These are phyloP conservation scores for Pelagomonas calceolata DNA, from an alignment of 108 stramenopile species.

Conservation along the genomic window DNA sequence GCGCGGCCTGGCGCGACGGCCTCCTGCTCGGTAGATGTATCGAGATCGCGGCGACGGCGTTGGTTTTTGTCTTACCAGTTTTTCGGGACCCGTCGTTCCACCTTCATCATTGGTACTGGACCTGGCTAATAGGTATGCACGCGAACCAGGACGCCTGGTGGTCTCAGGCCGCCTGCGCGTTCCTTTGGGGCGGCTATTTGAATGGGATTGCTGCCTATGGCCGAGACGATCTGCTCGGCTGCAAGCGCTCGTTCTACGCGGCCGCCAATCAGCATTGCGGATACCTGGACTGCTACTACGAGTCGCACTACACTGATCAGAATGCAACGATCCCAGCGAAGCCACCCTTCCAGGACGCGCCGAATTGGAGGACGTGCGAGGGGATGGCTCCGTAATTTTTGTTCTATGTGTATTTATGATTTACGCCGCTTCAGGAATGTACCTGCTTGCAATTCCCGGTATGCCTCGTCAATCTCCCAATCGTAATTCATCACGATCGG, in stretches of 20 bases:
- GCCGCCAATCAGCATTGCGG: neutral
- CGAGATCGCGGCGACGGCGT: neutral
- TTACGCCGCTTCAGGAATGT: too few relatives aligned
- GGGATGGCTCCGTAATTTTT: too few relatives aligned
- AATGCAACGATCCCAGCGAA: too few relatives aligned
- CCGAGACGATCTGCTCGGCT: slow-evolving; percentile 5
- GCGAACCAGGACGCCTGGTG: slow-evolving; percentile 9
- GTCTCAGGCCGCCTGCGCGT: neutral
- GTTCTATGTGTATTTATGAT: too few relatives aligned
- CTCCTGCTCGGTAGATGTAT: neutral
- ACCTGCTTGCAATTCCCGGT: too few relatives aligned
- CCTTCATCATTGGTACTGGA: slow-evolving; percentile 9
- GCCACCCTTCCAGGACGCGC: too few relatives aligned
- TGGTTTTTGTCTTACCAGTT: neutral
- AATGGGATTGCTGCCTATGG: slow-evolving; percentile 9
- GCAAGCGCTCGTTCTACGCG: slow-evolving; percentile 2
- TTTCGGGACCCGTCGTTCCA: neutral
- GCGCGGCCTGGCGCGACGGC: neutral
- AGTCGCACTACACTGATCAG: too few relatives aligned
- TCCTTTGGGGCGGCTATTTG: slow-evolving; percentile 10
- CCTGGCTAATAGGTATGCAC: slow-evolving; percentile 9
- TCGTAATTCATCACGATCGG: slow-evolving; percentile 73
- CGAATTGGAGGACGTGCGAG: too few relatives aligned
- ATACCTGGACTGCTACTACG: neutral
- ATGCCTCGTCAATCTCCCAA: too few relatives aligned